Evolutionary conservation across 2,329 filamentous ascomycete species (phyloP), one percentile per base, ranked within the genome.

Genomic region (Simplicillium aogashimaense): DNA sequence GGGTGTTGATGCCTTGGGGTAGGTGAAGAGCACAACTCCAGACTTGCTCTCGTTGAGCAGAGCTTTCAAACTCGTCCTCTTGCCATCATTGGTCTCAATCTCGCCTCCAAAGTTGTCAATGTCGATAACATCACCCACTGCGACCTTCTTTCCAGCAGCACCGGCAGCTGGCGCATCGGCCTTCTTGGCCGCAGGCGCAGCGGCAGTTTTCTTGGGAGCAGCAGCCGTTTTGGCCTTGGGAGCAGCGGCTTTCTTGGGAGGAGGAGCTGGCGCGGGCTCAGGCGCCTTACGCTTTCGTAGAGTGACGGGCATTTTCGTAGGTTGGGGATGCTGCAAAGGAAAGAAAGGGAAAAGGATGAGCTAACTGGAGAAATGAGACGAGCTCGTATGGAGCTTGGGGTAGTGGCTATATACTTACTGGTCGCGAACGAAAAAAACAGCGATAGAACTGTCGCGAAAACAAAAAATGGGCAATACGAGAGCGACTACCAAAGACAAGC

Each of bases 21-120:
- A 97, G 28, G 89, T 95, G 62, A 98, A 95, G 25, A 97, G 67
- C 29, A 95, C 86, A 34, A 97, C 83, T 18, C 90, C 92, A 29
- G 76, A 72, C 65, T 86, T 81, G 73, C 88, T 94, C 56, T 83
- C 76, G 38, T 87, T 82, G 37, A 95, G 74, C 17, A 98, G 78
- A 51, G 79, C 70, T 65, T 86, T 83, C 43, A 98, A 68, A 2
- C 79, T 87, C 6, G 83, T 88, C 65, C 83, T 85, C 40, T 72
- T 67, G 53, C 88, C 88, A 47, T 94, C 86, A 49, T 97, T 80
- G 46, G 83, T 92, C 69, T 92, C 78, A 47, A 98, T 66, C 56
- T 92, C 81, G 47, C 76, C 77, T 48, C 78, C 78, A 53, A 82
- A 81, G 43, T 60, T 67, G 33, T 76, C 72, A 35, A 81, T 68